Base-by-base conservation (phyloP, 2,329 filamentous ascomycete genomes). In the Monosporascus sp. region DNA sequence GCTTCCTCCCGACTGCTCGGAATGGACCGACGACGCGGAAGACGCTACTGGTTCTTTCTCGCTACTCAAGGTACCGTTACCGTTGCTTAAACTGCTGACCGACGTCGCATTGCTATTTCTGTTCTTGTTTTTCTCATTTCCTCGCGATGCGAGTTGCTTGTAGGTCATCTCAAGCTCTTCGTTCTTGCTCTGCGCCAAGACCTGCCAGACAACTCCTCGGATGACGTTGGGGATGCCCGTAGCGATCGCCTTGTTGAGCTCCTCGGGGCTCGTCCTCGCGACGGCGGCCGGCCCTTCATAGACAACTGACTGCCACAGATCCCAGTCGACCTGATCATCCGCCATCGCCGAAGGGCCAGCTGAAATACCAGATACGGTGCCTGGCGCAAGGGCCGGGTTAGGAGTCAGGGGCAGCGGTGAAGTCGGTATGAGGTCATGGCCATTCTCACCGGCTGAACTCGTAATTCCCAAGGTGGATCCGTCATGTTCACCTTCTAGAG, bases 191-290 rank as follows among this genome's bases (percentile, higher is more conserved):
- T 96, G 90, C 3, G 94, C 91, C 56, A 99, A 75, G 7, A 97
- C 93, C 72, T 99, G 94, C 94, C 94, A 99, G 49, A 99, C 92
- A 2, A 99, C 94, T n/a, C 94, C 95, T 54, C 94, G 86, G 56
- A 99, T 96, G 3, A 92, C 93, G 60, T 87, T 91, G 1, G 94
- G 94, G 53, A 99, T 99, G 35, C 94, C 94, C 39, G 87, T 89
- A 48, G 93, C 89, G 62, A 99, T 97, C 22, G 94, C 92, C 59
- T 81, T 84, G 66, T 93, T 96, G 53, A 99, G 75, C 68, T 97
- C 92, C 63, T 95, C 90, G 0, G 93, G 81, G 65, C 91, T 96
- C 4, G 90, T 91, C 55, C 90, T 84, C 11, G 90, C 88, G 48
- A 97, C 88, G 9, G 90, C 93, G 27, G 90, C 84, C 17, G 92